A percentile compares a stretch with the other conserved stretches of the same genome.
These are phyloP conservation scores for Cudoniella acicularis DNA, from an alignment of 495 filamentous ascomycete species.

Conservation along the genomic window DNA sequence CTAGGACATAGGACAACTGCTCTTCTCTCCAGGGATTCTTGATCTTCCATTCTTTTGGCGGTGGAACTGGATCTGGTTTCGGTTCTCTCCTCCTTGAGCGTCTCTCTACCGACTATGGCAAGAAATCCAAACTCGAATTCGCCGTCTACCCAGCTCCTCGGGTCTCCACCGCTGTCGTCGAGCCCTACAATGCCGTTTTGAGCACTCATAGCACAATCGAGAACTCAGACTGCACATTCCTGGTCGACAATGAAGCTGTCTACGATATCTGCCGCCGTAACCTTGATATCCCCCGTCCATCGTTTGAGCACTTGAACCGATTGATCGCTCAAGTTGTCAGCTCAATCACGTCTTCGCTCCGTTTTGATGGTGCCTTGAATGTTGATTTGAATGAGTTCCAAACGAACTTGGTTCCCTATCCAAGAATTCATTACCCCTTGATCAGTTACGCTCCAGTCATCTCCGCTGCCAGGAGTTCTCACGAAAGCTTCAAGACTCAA, in stretches of 20 bases:
- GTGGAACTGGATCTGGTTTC: constrained; percentile 88
- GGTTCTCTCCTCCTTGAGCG: constrained; percentile 84
- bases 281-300: constrained; percentile 80
- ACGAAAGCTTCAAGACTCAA: constrained; percentile 88
- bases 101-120: constrained; percentile 83
- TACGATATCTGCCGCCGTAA: constrained; percentile 91
- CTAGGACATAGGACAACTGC: constrained; percentile 70
- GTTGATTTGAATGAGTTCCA: constrained; percentile 94
- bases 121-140: constrained; percentile 95
- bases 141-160: constrained; percentile 83
- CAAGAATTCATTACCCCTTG: constrained; percentile 87
- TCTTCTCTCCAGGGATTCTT: constrained; percentile 85
- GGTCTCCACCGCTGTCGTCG: constrained; percentile 82
- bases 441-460: constrained; percentile 89
- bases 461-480: constrained; percentile 72
- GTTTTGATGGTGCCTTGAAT: constrained; percentile 87
- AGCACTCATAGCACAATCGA: constrained; percentile 92
- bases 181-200: constrained; percentile 91
- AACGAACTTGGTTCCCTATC: constrained; percentile 89
- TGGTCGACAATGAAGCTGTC: constrained; percentile 87
- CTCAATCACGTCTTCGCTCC: constrained; percentile 85
- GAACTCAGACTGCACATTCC: constrained; percentile 88
- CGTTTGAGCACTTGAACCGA: constrained; percentile 85
- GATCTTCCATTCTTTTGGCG: constrained; percentile 92
- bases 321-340: constrained; percentile 90